These are phyloP conservation scores for Bombardia bombarda DNA, from an alignment of 495 filamentous ascomycete genomes.

Conservation along the genomic window DNA sequence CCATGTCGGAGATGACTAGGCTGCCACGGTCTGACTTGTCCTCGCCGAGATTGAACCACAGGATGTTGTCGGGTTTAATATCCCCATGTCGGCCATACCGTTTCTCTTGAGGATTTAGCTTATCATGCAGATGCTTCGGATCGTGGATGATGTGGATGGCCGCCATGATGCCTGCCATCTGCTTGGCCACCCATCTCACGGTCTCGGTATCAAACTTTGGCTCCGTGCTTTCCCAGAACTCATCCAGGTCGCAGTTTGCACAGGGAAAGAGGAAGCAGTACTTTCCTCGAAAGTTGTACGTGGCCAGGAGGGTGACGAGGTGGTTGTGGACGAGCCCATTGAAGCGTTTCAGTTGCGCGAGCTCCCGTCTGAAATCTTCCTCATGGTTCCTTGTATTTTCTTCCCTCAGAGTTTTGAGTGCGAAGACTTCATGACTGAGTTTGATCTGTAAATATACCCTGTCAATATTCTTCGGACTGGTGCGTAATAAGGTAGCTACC, in stretches of 20 bases:
- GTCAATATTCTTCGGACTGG: no score
- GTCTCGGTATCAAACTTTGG: background rate
- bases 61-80: conserved; percentile 5
- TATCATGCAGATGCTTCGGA: conserved; percentile 1
- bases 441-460: no score
- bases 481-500: no score
- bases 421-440: background rate
- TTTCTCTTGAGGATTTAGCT: background rate
- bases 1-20: conserved; percentile 3
- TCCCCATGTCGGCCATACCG: conserved; percentile 1
- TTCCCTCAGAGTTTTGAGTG: conserved; percentile 3
- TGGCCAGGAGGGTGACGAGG: conserved; percentile 17
- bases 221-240: conserved; percentile 2
- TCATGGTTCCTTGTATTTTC: conserved; percentile 4
- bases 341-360: background rate
- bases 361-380: conserved; percentile 9
- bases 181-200: conserved; percentile 9
- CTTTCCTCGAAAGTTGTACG: conserved; percentile 8
- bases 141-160: conserved; percentile 1
- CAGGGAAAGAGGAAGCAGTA: conserved; percentile 17
- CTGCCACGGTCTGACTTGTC: background rate
- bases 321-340: conserved; percentile 7
- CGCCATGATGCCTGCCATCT: conserved; percentile 8
- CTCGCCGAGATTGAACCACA: background rate
- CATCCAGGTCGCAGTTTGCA: conserved; percentile 10